A percentile compares a stretch with the other conserved stretches of the same genome.
phyloP scores from a whole-genome alignment of 768 basidiomycete genomes.

The Lentinula sp. region DNA sequence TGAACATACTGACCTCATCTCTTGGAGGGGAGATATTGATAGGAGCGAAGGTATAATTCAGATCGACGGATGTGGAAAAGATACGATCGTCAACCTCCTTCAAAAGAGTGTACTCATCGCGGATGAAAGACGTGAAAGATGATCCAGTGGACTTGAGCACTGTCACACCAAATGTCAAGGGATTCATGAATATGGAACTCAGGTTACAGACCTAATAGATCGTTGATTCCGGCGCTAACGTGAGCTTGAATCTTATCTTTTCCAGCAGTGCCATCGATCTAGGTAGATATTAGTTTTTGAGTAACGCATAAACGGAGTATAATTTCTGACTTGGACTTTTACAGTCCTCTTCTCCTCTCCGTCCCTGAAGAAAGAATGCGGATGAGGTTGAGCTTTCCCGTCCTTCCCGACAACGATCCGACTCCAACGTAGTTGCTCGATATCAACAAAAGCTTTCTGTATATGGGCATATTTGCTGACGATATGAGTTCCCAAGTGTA shows the following conservation, averaged over 20 bases:
- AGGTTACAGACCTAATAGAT: conserved; percentile 61
- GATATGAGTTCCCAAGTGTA: conserved; percentile 81
- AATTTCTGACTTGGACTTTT: conserved; percentile 43
- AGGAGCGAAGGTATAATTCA: conserved; percentile 58
- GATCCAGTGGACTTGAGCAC: conserved; percentile 91
- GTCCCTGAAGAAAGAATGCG: conserved; percentile 81
- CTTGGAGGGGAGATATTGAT: conserved; percentile 39
- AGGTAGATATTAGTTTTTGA: neutral
- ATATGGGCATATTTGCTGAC: conserved; percentile 78
- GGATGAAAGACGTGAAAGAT: conserved; percentile 72
- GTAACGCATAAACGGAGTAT: neutral
- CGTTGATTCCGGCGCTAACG: conserved; percentile 67
- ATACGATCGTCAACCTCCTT: conserved; percentile 81
- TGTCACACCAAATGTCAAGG: conserved; percentile 18
- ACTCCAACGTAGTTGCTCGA: conserved; percentile 82
- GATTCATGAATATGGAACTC: neutral
- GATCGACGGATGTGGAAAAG: conserved; percentile 83
- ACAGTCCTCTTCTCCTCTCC: conserved; percentile 84
- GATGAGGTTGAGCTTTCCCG: conserved; percentile 48
- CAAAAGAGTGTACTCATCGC: conserved; percentile 88
- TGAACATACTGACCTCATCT: conserved; percentile 27
- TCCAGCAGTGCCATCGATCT: conserved; percentile 64
- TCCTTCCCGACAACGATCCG: conserved; percentile 52
- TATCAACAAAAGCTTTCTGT: conserved; percentile 57
- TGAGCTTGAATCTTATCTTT: conserved; percentile 56